Evolutionary conservation across 2,329 filamentous ascomycete species (phyloP), one percentile per base, ranked within the genome.

Genomic region (Chrysosporium queenslandicum): DNA sequence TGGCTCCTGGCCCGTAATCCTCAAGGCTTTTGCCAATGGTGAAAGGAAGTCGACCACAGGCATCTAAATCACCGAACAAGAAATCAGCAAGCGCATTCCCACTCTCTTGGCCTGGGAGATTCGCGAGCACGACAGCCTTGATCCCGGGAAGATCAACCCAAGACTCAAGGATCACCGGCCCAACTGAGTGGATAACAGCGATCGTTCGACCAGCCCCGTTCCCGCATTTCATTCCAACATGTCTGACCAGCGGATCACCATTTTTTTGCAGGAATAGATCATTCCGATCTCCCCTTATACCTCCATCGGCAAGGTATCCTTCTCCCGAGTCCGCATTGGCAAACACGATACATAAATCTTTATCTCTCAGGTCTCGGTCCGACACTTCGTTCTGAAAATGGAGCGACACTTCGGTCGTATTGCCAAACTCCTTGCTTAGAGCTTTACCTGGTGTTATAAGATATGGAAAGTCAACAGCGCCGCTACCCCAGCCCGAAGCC

Each of bases 141-240:
- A 86, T 76, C 54, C 83, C 83, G 14, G 76, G 69, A 52, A 84
- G 75, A 40, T 83, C 77, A 52, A 81, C 71, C 66, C 79, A 85
- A 1, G 72, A 71, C 54, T 84, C 81, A 0, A 84, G 76, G 0
- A 82, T 67, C 2, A 82, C 72, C 4, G 77, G 71, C 59, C 91
- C 91, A 20, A 96, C 87, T 0, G 87, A 80, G 64, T 96, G 90
- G 2, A 94, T 76, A 3, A 96, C 81, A 1, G 95, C 90, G n/a
- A 96, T 74, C 0, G 89, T 85, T 32, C 78, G 75, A 8, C 82
- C 82, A 14, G 74, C 52, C 27, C 81, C 83, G 29, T 73, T 74
- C 32, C 82, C 83, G 59, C 84, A 88, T 46, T 76, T 76, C 8
- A 71, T 68, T 0, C 88, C 86, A 0, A 91, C 87, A 14, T 80